Percentiles rank a stretch among this genome's conserved stretches.
phyloP scores from a whole-genome alignment of 1,284 basidiomycete species.

The Volvariella surrecta region DNA sequence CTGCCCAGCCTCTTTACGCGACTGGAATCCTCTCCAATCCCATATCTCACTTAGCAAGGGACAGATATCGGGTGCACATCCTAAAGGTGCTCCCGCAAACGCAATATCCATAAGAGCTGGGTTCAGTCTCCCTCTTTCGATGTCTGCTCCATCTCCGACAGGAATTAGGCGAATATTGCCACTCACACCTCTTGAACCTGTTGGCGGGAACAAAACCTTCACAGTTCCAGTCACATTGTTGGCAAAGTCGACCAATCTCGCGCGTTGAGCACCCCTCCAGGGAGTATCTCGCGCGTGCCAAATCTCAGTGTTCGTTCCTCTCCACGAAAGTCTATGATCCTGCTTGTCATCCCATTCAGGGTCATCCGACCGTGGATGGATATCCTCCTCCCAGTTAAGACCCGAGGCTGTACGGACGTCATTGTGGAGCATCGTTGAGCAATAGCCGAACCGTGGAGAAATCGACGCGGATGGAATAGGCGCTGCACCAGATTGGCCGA shows the following conservation, averaged over 20 bases:
- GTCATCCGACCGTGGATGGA: conserved; percentile 26
- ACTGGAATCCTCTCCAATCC: conserved; percentile 30
- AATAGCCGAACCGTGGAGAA: conserved; percentile 37
- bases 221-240: conserved; percentile 13
- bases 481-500: conserved; percentile 27
- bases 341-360: conserved; percentile 42
- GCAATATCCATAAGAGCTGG: conserved; percentile 47
- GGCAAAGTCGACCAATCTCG: conserved; percentile 16
- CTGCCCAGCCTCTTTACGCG: conserved; percentile 33
- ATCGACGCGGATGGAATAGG: conserved; percentile 28
- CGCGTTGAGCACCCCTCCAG: conserved; percentile 19
- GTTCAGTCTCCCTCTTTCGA: conserved; percentile 32
- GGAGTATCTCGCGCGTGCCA: conserved; percentile 15
- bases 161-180: conserved; percentile 12
- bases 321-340: conserved; percentile 43
- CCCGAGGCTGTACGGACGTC: conserved; percentile 35
- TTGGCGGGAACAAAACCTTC: conserved; percentile 13
- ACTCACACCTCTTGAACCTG: conserved; percentile 3
- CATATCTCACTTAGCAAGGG: conserved; percentile 30
- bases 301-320: conserved; percentile 53
- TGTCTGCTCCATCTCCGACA: conserved; percentile 35
- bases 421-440: conserved; percentile 36
- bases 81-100: conserved; percentile 39
- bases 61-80: conserved; percentile 34
- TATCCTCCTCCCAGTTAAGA: conserved; percentile 16